Evolutionary conservation across 345 rosid genomes (phyloP), one percentile per base, ranked within the genome.

Genomic region (Arabis alpina): DNA sequence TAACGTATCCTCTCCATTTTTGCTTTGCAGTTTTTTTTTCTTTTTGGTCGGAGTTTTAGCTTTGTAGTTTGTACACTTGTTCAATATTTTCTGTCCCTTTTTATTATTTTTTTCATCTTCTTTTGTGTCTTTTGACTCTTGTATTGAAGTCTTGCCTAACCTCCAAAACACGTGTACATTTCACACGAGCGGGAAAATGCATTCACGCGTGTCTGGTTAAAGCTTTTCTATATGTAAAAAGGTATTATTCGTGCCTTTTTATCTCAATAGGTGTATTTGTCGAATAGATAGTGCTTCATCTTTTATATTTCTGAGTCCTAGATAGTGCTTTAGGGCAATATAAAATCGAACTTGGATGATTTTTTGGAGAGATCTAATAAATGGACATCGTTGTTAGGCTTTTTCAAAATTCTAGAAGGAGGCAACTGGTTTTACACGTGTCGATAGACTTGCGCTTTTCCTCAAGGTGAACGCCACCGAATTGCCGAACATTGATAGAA

Each of bases 11-110:
- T 69, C 69, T 48, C 49, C 2, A 3, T 28, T 28, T 28, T 28
- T 28, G 3, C 4, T 28, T 28, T 0, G 30, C 2, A 3, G 30
- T 28, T 28, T 4, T 2, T 28, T 28, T 4, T 28, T 28, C 3
- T 28, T 5, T 5, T 50, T 15, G 12, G 14, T 54, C 68, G 23
- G 30, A 67, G 73, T 44, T 34, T 27, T 28, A 74, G 25, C 55
- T 52, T 61, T 67, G 77, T 60, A 52, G 63, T 43, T 59, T 74
- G 73, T 52, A 74, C 78, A 74, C 68, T 59, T 74, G 78, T 67
- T 51, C 42, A 52, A 65, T 24, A 37, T 3, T 60, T 57, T 66
- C 14, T 66, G 47, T 61, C 47, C 12, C 12, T 3, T 36, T 52
- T 6, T 37, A 43, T 25, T 54, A 47, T 45, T 19, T 36, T 39